Base-by-base conservation (phyloP, 352 stramenopile species). In the Pythium dissotocum region DNA sequence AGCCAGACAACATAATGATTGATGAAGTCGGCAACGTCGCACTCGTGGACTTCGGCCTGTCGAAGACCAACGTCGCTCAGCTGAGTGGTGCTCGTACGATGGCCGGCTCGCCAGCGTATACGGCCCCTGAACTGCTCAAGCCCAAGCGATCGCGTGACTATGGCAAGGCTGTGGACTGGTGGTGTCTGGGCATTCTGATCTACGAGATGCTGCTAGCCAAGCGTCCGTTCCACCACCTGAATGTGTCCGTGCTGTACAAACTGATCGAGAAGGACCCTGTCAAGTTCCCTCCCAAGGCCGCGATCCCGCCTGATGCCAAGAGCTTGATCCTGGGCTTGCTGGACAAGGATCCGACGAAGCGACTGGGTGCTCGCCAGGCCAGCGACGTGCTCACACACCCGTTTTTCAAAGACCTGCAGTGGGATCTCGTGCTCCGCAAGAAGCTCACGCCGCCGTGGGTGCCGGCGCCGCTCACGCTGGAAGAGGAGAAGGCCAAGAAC, bases 1-100 rank as follows among this genome's bases (percentile, higher is more conserved):
- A 99, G 65, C 96, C 96, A 2, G 94, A 98, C 69, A 98, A 99
- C 73, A 91, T 98, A 54, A 96, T 98, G 76, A 88, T 98, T 53
- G 95, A 98, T 71, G 80, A 93, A 9, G 88, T 96, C 38, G 95
- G 93, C 51, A 97, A 98, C 72, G 82, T 98, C 24, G 89, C 91
- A n/a, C 73, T 98, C 10, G 95, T 98, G 2, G 95, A 98, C 65
- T 98, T 98, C 70, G 95, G 95, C 6, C 72, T 98, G 2, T 94
- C 85, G 35, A 98, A 98, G 75, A 95, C 94, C 8, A 97, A 93
- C 58, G 89, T 98, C 38, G 87, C 86, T 46, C 85, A 90, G 61
- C 82, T 95, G 63, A 90, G 75, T 44, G 87, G 87, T 35, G 87
- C 87, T n/a, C 81, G 86, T 13, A 95, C 87, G 8, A 94, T 95